Evolutionary conservation across 2,329 filamentous ascomycete genomes (phyloP).

Genomic region (Diaporthe vexans): DNA sequence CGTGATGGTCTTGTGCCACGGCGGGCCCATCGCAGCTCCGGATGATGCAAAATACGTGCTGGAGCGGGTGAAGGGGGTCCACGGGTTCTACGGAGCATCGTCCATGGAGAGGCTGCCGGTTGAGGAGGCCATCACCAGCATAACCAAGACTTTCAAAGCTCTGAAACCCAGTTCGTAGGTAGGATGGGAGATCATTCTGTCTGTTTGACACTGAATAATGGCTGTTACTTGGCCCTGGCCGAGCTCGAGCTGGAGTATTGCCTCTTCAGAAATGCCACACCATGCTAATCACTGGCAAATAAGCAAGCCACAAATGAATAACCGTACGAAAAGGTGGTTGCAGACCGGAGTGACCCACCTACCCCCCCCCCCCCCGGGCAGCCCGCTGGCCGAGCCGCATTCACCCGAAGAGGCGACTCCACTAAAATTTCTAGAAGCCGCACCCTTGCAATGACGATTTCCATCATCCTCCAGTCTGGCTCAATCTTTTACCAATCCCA

Average conservation of each 20-base stretch:
- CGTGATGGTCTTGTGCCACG: constrained; percentile 78
- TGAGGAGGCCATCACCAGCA: constrained; percentile 71
- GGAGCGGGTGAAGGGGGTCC: constrained; percentile 71
- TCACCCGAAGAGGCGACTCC: constrained; percentile 32
- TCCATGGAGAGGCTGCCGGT: constrained; percentile 79
- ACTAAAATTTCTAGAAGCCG: constrained; percentile 37
- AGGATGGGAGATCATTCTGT: too few relatives aligned
- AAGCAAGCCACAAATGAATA: neutral
- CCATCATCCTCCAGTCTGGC: constrained; percentile 30
- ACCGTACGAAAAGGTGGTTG: neutral
- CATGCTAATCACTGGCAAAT: neutral
- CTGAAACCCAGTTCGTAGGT: constrained; percentile 32
- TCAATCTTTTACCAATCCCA: constrained; percentile 31
- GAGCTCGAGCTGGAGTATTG: too few relatives aligned
- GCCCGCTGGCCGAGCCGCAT: constrained; percentile 14
- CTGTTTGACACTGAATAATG: neutral
- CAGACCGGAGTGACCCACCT: neutral
- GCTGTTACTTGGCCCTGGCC: too few relatives aligned
- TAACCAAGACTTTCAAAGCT: constrained; percentile 54
- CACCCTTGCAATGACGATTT: constrained; percentile 33
- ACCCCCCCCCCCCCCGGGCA: neutral
- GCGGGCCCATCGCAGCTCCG: constrained; percentile 75
- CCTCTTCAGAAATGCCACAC: too few relatives aligned
- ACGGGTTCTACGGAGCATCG: constrained; percentile 80
- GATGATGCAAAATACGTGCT: constrained; percentile 75